phyloP scores from a whole-genome alignment of 1,284 basidiomycete genomes.

The Moesziomyces globuligerus region DNA sequence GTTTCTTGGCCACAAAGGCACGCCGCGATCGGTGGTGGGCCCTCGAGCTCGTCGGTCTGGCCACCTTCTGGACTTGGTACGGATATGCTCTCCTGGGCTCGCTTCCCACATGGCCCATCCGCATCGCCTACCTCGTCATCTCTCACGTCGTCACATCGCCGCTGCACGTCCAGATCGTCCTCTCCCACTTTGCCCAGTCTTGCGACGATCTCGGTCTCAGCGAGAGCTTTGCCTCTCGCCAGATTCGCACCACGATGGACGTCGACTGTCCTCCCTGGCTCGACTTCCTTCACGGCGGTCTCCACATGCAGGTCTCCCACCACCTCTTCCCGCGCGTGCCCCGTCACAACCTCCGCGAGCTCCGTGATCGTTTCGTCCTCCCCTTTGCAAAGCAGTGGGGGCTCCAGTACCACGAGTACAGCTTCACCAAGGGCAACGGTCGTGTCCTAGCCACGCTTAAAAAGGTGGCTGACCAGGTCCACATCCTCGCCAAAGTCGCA shows the following conservation, averaged over 20 bases:
- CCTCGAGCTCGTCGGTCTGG: slow-evolving; percentile 76
- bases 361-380: slow-evolving; percentile 80
- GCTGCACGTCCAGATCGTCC: slow-evolving; percentile 81
- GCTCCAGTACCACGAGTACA: slow-evolving; percentile 84
- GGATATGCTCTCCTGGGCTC: slow-evolving; percentile 72
- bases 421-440: slow-evolving; percentile 83
- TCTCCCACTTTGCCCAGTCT: slow-evolving; percentile 97
- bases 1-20: slow-evolving; percentile 75
- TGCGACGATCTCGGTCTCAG: slow-evolving; percentile 87
- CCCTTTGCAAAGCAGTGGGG: slow-evolving; percentile 74
- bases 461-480: slow-evolving; percentile 83
- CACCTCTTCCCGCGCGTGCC: slow-evolving; percentile 96
- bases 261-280: slow-evolving; percentile 85
- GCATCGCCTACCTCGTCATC: slow-evolving; percentile 78
- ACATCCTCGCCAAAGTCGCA: slow-evolving; percentile 74
- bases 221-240: slow-evolving; percentile 91
- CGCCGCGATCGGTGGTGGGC: slow-evolving; percentile 65
- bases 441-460: slow-evolving; percentile 80
- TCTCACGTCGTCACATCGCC: slow-evolving; percentile 84
- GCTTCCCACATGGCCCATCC: slow-evolving; percentile 76
- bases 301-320: slow-evolving; percentile 94
- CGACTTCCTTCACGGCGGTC: slow-evolving; percentile 90
- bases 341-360: slow-evolving; percentile 86
- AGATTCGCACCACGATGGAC: slow-evolving; percentile 94
- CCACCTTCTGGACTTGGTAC: slow-evolving; percentile 85